These are phyloP conservation scores for Colletotrichum gigasporum DNA, from an alignment of 2,329 filamentous ascomycete genomes.

Conservation along the genomic window DNA sequence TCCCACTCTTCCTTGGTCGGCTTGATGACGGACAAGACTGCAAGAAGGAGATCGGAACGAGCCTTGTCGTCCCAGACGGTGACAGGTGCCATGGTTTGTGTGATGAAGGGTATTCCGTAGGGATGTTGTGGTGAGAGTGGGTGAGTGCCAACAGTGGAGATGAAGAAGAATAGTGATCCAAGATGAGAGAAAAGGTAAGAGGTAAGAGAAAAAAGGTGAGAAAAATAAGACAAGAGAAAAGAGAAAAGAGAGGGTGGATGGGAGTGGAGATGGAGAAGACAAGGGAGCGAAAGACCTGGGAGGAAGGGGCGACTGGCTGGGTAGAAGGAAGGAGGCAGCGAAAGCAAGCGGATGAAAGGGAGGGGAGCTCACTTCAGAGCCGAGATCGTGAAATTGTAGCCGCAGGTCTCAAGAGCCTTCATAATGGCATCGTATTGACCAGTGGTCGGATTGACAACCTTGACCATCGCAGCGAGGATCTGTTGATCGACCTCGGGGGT, in stretches of 20 bases:
- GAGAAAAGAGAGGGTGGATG: background rate
- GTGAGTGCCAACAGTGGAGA: background rate
- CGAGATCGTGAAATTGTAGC: constrained; percentile 50
- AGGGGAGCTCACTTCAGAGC: constrained; percentile 48
- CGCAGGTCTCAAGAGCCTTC: constrained; percentile 38
- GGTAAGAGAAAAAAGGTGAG: background rate
- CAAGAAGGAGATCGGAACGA: constrained; percentile 49
- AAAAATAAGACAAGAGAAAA: background rate
- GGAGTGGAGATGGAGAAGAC: constrained; percentile 1
- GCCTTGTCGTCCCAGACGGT: constrained; percentile 45
- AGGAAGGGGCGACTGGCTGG: constrained; percentile 42
- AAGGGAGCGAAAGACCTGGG: background rate
- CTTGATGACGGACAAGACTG: constrained; percentile 46
- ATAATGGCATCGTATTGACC: constrained; percentile 48
- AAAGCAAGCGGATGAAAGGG: background rate
- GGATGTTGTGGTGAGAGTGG: background rate
- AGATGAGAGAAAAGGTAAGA: background rate
- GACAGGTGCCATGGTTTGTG: constrained; percentile 11
- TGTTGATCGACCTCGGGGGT: constrained; percentile 52
- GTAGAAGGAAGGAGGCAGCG: background rate
- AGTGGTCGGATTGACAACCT: constrained; percentile 43
- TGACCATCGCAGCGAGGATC: constrained; percentile 52
- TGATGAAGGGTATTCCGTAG: constrained; percentile 25
- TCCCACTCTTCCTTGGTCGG: constrained; percentile 45
- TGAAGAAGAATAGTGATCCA: background rate